Conservation (phyloP, 2,329 filamentous ascomycete species). For the Fusarium dimerum region DNA sequence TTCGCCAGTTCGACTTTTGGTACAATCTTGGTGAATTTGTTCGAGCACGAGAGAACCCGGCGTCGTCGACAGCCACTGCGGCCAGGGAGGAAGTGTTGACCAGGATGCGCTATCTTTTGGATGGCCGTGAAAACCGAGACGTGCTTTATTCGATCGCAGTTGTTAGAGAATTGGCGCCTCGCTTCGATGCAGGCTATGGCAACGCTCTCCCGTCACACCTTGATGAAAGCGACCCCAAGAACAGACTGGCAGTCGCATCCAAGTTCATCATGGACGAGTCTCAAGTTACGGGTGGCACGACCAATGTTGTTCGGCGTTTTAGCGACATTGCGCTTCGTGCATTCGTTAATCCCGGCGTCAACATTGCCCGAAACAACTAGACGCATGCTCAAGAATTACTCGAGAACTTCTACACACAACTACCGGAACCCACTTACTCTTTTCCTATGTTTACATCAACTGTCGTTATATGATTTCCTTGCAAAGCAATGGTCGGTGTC, state of each 20-base stretch:
- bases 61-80: constrained; percentile 44
- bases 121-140: constrained; percentile 83
- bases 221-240: constrained; percentile 67
- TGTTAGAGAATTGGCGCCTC: constrained; percentile 71
- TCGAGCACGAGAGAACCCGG: constrained; percentile 58
- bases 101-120: constrained; percentile 69
- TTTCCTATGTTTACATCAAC: constrained; percentile 23
- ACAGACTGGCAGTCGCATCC: constrained; percentile 67
- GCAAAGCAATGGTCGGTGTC: constrained; percentile 14
- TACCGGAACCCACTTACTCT: background rate
- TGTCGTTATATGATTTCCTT: constrained; percentile 13
- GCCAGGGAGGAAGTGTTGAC: constrained; percentile 65
- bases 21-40: constrained; percentile 69
- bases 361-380: constrained; percentile 38
- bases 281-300: constrained; percentile 66
- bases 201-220: constrained; percentile 58
- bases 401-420: background rate
- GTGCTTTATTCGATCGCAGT: constrained; percentile 88
- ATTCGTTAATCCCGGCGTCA: constrained; percentile 55
- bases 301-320: constrained; percentile 70
- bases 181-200: constrained; percentile 60
- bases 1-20: constrained; percentile 80
- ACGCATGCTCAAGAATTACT: background rate
- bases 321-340: constrained; percentile 66
- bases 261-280: constrained; percentile 69